Evolutionary conservation across 2,329 filamentous ascomycete genomes (phyloP).

Genomic region (Apiospora kogelbergensis): DNA sequence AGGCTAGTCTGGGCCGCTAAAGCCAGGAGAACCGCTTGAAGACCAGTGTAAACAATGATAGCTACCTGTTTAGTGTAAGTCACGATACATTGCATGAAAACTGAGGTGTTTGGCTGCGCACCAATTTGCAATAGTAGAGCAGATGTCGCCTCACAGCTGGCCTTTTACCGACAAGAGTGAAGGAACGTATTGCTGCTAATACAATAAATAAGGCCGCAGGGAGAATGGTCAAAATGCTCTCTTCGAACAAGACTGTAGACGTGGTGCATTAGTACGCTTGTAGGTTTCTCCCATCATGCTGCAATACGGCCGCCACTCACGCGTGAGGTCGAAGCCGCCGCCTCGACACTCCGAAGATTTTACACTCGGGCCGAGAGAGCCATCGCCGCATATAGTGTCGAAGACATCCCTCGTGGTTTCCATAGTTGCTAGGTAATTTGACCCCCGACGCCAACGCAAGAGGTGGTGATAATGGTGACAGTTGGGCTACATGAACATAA

Average conservation of each 20-base stretch:
- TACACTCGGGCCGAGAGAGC: conserved; percentile 12
- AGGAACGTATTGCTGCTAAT: conserved; percentile 10
- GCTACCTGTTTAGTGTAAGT: not conserved
- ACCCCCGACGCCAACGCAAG: not conserved
- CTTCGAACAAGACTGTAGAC: conserved; percentile 3
- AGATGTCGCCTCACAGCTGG: not conserved
- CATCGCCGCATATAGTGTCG: conserved; percentile 7
- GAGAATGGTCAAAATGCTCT: conserved; percentile 10
- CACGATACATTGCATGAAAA: not conserved
- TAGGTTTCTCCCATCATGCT: not conserved
- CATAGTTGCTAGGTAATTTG: not conserved
- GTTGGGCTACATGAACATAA: not conserved
- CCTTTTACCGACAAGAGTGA: not conserved
- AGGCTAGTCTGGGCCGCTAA: not conserved
- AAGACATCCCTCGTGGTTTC: not conserved
- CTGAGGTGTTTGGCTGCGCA: not conserved
- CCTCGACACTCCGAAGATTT: conserved; percentile 13
- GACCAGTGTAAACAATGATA: conserved; percentile 8
- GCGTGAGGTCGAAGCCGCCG: conserved; percentile 16
- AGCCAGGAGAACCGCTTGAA: conserved; percentile 11
- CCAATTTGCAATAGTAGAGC: conserved; percentile 11
- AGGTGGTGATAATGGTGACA: not conserved
- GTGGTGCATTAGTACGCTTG: not conserved
- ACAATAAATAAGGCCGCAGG: conserved; percentile 8
- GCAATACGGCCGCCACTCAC: conserved; percentile 1